Evolutionary conservation across 495 filamentous ascomycete genomes (phyloP), one percentile per base, ranked within the genome.

Genomic region (Podospora sp.): DNA sequence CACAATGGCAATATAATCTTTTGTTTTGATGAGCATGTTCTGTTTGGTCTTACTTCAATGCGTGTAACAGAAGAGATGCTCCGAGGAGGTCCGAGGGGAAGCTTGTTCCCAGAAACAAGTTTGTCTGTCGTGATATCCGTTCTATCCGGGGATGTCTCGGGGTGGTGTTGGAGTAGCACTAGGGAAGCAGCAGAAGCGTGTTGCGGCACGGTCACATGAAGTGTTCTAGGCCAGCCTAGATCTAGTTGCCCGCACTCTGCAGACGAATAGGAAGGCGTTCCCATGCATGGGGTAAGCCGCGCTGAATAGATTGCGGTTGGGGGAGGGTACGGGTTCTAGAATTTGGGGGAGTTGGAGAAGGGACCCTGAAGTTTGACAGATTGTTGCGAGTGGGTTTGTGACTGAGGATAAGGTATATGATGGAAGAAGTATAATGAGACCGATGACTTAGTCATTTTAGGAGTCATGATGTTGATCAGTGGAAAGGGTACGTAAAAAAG

Each of bases 151-250:
- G 40, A 46, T 14, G 40, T 46, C 40, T 46, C 40, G 40, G 40
- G 29, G 29, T 33, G 11, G 40, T 46, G 40, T 46, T 46, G 11
- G 40, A 46, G 40, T 46, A 6, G 40, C 40, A 2, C 40, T 2
- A 46, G 40, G 14, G 5, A 18, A 46, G 9, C 12, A 6, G 16
- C 14, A 18, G 5, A 6, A 6, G 40, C 2, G 40, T 12, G 2
- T 18, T 46, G 40, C 40, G 40, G 40, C 40, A 14, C 40, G 2
- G 40, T 46, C 40, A 46, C 40, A 46, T 46, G 40, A 46, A 46
- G 5, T 57, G 53, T 57, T 57, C 53, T 57, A 57, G 53, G 53
- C 53, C 53, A 16, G 53, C 21, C 53, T 57, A 26, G 53, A 57
- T 57, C 21, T 6, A 6, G 22, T 14, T 14, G 53, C 40, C 40